Conservation (phyloP, 2,329 filamentous ascomycete genomes). For the Cytospora paraplurivora region DNA sequence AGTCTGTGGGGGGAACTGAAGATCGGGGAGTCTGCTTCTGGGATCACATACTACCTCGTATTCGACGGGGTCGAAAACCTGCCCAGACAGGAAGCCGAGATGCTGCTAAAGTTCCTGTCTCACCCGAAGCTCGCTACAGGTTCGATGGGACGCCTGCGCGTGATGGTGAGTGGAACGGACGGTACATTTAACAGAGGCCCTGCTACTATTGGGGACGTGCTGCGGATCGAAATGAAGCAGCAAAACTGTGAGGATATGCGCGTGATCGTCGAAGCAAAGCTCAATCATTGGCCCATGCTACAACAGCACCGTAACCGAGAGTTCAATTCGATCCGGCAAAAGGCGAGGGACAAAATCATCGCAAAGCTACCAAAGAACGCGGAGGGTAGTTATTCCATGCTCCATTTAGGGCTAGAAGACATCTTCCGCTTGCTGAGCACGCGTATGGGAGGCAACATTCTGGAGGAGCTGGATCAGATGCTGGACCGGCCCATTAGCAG, state of each 20-base stretch:
- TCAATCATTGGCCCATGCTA: constrained; percentile 30
- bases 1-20: constrained; percentile 31
- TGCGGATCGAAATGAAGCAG: constrained; percentile 31
- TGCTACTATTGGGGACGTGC: not conserved
- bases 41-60: constrained; percentile 33
- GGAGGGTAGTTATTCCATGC: constrained; percentile 30
- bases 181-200: constrained; percentile 12
- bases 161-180: constrained; percentile 31
- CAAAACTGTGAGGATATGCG: constrained; percentile 32
- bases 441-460: constrained; percentile 18
- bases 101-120: constrained; percentile 27
- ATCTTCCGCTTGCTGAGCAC: constrained; percentile 31
- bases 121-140: constrained; percentile 18
- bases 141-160: constrained; percentile 28
- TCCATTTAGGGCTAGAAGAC: constrained; percentile 31
- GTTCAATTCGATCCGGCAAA: constrained; percentile 30
- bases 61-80: constrained; percentile 36
- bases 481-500: constrained; percentile 32
- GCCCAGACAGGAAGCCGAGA: constrained; percentile 19
- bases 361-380: constrained; percentile 30
- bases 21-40: constrained; percentile 29
- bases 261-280: constrained; percentile 30
- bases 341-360: constrained; percentile 30
- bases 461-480: constrained; percentile 28
- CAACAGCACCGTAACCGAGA: constrained; percentile 22